A percentile compares a stretch with the other conserved stretches of the same genome.
These are phyloP conservation scores for Brassica hybrid DNA, from an alignment of 441 rosid species.

Conservation along the genomic window DNA sequence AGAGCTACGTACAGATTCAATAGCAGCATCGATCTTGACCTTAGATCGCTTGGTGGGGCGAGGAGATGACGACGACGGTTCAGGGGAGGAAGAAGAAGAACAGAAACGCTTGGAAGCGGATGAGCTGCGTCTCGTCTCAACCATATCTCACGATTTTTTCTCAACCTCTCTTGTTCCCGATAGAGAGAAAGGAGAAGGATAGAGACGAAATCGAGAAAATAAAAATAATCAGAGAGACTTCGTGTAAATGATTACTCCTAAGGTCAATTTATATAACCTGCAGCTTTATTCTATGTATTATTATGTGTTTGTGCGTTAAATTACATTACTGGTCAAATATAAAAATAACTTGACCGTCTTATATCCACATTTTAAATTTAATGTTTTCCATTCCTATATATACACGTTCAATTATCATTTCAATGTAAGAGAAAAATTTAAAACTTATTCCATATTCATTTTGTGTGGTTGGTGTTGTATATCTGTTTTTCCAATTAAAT, in stretches of 20 bases:
- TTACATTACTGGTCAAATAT: conserved; percentile 21
- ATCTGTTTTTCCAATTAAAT: not conserved
- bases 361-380: not conserved
- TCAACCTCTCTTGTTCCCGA: conserved; percentile 29
- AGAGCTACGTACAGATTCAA: conserved; percentile 27
- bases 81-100: conserved; percentile 51
- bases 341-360: conserved; percentile 17
- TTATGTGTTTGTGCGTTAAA: conserved; percentile 15
- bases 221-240: conserved; percentile 32
- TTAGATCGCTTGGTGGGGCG: conserved; percentile 76
- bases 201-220: conserved; percentile 35
- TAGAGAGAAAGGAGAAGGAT: conserved; percentile 4
- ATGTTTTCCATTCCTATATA: not conserved
- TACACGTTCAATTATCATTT: not conserved
- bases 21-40: conserved; percentile 46
- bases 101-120: conserved; percentile 80
- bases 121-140: conserved; percentile 93
- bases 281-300: conserved; percentile 21
- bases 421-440: not conserved
- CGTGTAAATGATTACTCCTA: conserved; percentile 39
- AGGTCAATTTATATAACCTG: conserved; percentile 39
- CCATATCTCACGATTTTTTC: conserved; percentile 57
- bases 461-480: conserved; percentile 8
- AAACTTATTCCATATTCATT: not conserved
- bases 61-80: conserved; percentile 53